Conservation (phyloP, 805 yeast genomes). For the Dipodascus geniculatus region DNA sequence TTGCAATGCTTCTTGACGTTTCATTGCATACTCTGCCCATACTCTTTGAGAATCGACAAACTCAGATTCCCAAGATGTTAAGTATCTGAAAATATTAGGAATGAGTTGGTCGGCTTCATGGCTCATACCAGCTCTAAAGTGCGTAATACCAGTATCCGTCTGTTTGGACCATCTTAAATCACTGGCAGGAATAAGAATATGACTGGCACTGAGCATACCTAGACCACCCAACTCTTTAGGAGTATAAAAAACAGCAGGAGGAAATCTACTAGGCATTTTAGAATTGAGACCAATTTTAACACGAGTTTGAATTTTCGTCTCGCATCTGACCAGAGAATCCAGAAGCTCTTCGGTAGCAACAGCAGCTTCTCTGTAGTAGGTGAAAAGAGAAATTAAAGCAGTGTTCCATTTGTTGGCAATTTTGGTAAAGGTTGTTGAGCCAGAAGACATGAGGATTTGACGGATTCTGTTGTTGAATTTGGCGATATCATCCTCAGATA, state of each 20-base stretch:
- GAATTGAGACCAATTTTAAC: constrained; percentile 93
- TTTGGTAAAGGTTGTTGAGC: constrained; percentile 89
- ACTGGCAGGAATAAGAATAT: constrained; percentile 85
- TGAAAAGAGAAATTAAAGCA: constrained; percentile 70
- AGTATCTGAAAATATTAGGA: constrained; percentile 88
- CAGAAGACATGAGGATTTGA: constrained; percentile 88
- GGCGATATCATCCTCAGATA: constrained; percentile 67
- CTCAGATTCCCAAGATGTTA: constrained; percentile 95
- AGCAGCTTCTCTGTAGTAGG: constrained; percentile 90
- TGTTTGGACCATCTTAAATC: constrained; percentile 87
- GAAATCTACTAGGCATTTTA: constrained; percentile 97
- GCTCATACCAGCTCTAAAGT: constrained; percentile 88
- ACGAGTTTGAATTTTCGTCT: constrained; percentile 84
- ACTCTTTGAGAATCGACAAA: constrained; percentile 88
- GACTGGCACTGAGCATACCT: constrained; percentile 97
- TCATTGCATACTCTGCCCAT: constrained; percentile 94
- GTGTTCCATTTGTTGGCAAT: constrained; percentile 96
- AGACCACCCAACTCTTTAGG: constrained; percentile 96
- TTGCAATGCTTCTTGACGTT: constrained; percentile 74
- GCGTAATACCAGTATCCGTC: constrained; percentile 89
- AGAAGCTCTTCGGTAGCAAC: constrained; percentile 68
- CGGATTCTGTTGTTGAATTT: constrained; percentile 74
- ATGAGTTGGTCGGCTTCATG: constrained; percentile 63
- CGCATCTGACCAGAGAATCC: constrained; percentile 79
- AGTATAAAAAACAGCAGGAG: constrained; percentile 96